Evolutionary conservation across 768 basidiomycete genomes (phyloP).

Genomic region (Neoboletus brunneissimus): DNA sequence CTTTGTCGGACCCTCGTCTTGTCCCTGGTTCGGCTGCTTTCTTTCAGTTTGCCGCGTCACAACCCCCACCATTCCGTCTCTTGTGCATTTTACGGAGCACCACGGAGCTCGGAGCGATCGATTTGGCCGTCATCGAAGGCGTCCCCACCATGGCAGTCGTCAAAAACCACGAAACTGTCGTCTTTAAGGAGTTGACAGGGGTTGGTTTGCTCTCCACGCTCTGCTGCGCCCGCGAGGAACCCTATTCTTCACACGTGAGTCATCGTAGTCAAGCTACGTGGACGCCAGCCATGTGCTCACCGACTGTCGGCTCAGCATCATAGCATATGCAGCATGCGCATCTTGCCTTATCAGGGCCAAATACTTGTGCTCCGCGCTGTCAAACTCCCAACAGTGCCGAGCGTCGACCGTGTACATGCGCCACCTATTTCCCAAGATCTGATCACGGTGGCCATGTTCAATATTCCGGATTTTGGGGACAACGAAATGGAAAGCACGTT

Average conservation of each 20-base stretch:
- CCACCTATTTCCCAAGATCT: slow-evolving; percentile 26
- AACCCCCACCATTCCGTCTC: slow-evolving; percentile 41
- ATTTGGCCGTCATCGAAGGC: slow-evolving; percentile 44
- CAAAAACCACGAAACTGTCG: slow-evolving; percentile 40
- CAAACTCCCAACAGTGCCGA: slow-evolving; percentile 14
- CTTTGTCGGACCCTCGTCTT: slow-evolving; percentile 41
- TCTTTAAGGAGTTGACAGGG: slow-evolving; percentile 41
- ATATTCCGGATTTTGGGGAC: slow-evolving; percentile 31
- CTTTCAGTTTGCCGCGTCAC: slow-evolving; percentile 32
- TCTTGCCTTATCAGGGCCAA: slow-evolving; percentile 49
- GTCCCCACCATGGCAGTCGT: slow-evolving; percentile 42
- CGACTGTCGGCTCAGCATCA: slow-evolving; percentile 36
- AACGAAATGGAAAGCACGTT: slow-evolving; percentile 26
- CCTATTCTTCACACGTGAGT: slow-evolving; percentile 29
- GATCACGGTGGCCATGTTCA: slow-evolving; percentile 31
- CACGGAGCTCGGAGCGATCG: slow-evolving; percentile 36
- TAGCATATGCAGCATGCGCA: slow-evolving; percentile 49
- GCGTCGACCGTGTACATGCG: slow-evolving; percentile 1
- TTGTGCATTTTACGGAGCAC: slow-evolving; percentile 38
- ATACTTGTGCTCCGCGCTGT: slow-evolving; percentile 51
- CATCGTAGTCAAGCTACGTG: no score
- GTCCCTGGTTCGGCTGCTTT: slow-evolving; percentile 38
- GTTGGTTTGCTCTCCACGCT: slow-evolving; percentile 38
- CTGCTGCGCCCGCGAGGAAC: slow-evolving; percentile 35
- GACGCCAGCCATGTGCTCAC: slow-evolving; percentile 7